Evolutionary conservation across 257 asterid species (phyloP).

Genomic region (Paulownia fortunei): DNA sequence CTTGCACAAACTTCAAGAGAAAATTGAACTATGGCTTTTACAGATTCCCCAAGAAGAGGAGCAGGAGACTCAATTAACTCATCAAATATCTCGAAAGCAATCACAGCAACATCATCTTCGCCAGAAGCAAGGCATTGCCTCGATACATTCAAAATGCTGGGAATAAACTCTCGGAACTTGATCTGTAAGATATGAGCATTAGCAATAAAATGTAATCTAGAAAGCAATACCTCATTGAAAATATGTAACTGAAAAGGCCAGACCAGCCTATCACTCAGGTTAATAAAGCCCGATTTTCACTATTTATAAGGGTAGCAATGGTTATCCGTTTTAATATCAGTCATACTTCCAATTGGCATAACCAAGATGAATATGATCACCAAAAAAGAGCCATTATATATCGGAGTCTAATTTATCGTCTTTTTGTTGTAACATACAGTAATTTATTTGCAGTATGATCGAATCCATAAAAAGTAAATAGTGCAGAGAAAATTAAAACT

Average conservation of each 20-base stretch:
- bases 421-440: background rate
- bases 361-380: background rate
- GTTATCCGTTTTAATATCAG: too few relatives aligned
- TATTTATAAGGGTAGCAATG: background rate
- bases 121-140: conserved; percentile 99
- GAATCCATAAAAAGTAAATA: conserved; percentile 20
- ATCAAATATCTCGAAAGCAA: conserved; percentile 98
- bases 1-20: conserved; percentile 97
- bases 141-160: conserved; percentile 92
- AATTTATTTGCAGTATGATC: background rate
- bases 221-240: conserved; percentile 11
- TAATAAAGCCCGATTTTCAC: background rate
- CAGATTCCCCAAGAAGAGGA: conserved; percentile 98
- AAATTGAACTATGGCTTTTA: conserved; percentile 90
- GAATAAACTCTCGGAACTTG: conserved; percentile 93
- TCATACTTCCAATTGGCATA: conserved; percentile 14
- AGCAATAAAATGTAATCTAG: conserved; percentile 5
- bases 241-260: conserved; percentile 11
- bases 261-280: conserved; percentile 18
- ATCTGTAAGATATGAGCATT: conserved; percentile 52
- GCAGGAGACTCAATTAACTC: conserved; percentile 99
- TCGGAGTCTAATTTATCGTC: background rate
- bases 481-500: conserved; percentile 44
- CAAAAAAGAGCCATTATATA: background rate
- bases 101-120: conserved; percentile 92